Percentiles rank a stretch among this genome's conserved stretches.
phyloP scores from a whole-genome alignment of 495 filamentous ascomycete species.

The Chaetomium tenue region DNA sequence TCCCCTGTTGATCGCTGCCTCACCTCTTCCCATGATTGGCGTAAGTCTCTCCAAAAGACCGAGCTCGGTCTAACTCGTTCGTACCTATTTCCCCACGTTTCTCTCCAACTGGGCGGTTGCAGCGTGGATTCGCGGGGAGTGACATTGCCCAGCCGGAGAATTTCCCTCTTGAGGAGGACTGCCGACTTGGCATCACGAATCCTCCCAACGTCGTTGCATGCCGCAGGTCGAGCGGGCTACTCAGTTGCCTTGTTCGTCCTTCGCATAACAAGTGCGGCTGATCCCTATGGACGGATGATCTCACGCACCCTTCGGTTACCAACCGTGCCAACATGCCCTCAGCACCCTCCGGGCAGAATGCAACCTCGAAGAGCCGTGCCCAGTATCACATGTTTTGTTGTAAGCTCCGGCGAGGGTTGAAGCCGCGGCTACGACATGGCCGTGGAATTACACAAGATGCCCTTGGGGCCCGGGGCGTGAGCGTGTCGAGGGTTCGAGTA shows the following conservation, averaged over 20 bases:
- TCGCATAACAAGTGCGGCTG: background rate
- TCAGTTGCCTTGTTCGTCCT: background rate
- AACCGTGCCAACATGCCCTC: background rate
- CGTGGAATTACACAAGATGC: background rate
- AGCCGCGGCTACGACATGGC: conserved; percentile 1
- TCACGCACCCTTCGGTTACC: background rate
- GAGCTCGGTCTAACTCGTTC: background rate
- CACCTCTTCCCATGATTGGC: background rate
- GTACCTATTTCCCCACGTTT: conserved; percentile 23
- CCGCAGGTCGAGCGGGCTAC: background rate
- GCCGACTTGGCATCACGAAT: conserved; percentile 20
- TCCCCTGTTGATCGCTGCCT: background rate
- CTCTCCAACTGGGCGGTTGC: background rate
- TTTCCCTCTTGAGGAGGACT: conserved; percentile 18
- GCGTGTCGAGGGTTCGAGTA: background rate
- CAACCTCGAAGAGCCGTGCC: background rate
- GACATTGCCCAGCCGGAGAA: conserved; percentile 16
- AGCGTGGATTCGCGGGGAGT: conserved; percentile 23
- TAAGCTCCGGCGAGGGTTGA: background rate
- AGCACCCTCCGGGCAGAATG: background rate
- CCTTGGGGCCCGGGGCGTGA: no score
- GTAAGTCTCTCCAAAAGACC: background rate
- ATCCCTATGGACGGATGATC: background rate
- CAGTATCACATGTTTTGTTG: conserved; percentile 11
- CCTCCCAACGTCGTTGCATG: background rate